Percentiles rank a stretch among this genome's conserved stretches.
Conservation (phyloP, 2,329 filamentous ascomycete species). For the Fusarium keratoplasticum region DNA sequence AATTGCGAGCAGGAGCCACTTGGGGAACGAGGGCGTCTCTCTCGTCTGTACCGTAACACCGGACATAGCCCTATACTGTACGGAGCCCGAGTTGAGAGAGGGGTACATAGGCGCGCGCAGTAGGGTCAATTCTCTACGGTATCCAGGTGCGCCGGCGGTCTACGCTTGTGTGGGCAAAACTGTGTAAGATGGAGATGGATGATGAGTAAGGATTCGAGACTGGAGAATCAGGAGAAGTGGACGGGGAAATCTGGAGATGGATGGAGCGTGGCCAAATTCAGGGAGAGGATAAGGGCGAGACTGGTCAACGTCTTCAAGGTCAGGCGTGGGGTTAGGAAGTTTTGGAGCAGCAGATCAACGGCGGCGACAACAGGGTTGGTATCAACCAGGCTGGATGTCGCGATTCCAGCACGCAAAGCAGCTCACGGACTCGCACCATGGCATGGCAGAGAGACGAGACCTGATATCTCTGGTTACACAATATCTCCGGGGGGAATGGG, state of each 20-base stretch:
- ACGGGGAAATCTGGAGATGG: background rate
- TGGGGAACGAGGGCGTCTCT: slow-evolving; percentile 17
- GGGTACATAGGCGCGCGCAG: slow-evolving; percentile 6
- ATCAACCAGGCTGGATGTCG: slow-evolving; percentile 20
- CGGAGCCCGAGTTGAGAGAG: slow-evolving; percentile 17
- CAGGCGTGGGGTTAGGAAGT: slow-evolving; percentile 22
- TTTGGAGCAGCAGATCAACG: background rate
- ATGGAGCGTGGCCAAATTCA: background rate
- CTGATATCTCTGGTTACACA: slow-evolving; percentile 13
- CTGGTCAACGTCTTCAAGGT: background rate
- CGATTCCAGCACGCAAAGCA: slow-evolving; percentile 10
- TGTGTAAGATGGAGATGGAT: background rate
- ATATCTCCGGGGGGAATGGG: slow-evolving; percentile 20
- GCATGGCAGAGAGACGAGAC: slow-evolving; percentile 7
- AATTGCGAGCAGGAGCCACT: slow-evolving; percentile 10
- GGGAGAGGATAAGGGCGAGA: background rate
- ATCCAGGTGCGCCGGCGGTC: background rate
- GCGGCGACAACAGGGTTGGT: slow-evolving; percentile 3
- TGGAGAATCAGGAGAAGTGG: slow-evolving; percentile 4
- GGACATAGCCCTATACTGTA: slow-evolving; percentile 10
- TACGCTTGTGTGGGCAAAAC: background rate
- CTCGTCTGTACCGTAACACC: slow-evolving; percentile 9
- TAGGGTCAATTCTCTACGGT: slow-evolving; percentile 3
- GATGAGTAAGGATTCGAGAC: background rate
- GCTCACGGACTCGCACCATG: slow-evolving; percentile 15